Conservation (phyloP, 2,329 filamentous ascomycete genomes). For the Botryotinia calthae region DNA sequence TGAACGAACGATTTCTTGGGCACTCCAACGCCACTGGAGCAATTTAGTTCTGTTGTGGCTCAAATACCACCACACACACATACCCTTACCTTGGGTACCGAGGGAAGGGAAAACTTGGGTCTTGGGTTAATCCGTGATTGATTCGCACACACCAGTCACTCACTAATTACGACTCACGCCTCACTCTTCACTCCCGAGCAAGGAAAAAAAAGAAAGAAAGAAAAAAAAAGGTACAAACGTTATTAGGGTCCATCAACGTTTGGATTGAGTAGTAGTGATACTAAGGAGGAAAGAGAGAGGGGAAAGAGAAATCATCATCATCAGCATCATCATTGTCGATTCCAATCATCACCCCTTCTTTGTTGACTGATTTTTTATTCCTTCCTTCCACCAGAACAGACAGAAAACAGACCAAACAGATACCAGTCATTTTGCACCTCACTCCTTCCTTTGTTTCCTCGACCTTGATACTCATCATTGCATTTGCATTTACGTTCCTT, state of each 20-base stretch:
- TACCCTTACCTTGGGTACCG: not conserved
- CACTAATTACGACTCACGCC: not conserved
- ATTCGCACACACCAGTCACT: not conserved
- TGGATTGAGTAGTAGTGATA: no score
- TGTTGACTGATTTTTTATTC: not conserved
- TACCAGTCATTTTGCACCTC: not conserved
- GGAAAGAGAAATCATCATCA: not conserved
- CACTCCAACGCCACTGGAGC: not conserved
- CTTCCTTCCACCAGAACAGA: not conserved
- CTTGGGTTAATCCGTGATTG: not conserved
- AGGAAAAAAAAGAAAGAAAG: not conserved
- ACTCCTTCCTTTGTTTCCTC: not conserved
- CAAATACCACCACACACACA: not conserved
- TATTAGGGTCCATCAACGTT: not conserved
- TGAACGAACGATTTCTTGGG: not conserved
- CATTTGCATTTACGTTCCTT: slow-evolving; percentile 1
- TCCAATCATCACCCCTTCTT: not conserved
- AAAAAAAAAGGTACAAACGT: not conserved
- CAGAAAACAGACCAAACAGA: not conserved
- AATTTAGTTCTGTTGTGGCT: not conserved
- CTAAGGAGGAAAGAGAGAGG: not conserved
- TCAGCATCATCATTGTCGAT: not conserved
- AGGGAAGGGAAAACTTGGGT: not conserved
- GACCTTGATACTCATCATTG: no score
- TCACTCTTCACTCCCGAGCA: not conserved